Evolutionary conservation across 208 protist species (phyloP).

Genomic region (Leishmania tropica): DNA sequence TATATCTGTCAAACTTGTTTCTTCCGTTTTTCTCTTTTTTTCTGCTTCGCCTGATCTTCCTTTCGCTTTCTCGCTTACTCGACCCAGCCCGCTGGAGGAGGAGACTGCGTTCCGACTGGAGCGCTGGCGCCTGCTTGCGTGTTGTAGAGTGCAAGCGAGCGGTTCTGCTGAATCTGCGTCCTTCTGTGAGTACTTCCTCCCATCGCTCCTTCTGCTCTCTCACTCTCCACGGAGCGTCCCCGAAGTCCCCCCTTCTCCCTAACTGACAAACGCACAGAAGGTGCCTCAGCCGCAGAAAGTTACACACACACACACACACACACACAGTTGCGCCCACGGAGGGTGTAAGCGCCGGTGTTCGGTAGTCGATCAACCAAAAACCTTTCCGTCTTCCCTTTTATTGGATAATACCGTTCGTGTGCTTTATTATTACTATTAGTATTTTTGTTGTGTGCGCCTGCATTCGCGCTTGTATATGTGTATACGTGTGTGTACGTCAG

Average conservation of each 20-base stretch:
- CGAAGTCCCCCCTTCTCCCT: background rate
- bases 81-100: background rate
- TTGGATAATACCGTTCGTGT: background rate
- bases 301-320: too few species aligned
- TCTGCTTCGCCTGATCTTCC: background rate
- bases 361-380: background rate
- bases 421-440: background rate
- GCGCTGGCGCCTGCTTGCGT: background rate
- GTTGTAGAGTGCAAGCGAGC: background rate
- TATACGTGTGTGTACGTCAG: background rate
- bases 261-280: background rate
- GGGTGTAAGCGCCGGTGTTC: background rate
- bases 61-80: background rate
- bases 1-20: background rate
- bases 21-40: background rate
- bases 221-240: background rate
- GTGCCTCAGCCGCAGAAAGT: background rate
- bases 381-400: background rate
- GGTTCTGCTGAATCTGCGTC: background rate
- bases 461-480: background rate
- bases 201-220: background rate
- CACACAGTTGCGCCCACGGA: background rate
- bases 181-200: background rate
- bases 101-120: background rate
- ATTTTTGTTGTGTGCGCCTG: too few species aligned